Evolutionary conservation across 2,329 filamentous ascomycete genomes (phyloP), one percentile per base, ranked within the genome.

Genomic region (Myriosclerotinia scirpicola): DNA sequence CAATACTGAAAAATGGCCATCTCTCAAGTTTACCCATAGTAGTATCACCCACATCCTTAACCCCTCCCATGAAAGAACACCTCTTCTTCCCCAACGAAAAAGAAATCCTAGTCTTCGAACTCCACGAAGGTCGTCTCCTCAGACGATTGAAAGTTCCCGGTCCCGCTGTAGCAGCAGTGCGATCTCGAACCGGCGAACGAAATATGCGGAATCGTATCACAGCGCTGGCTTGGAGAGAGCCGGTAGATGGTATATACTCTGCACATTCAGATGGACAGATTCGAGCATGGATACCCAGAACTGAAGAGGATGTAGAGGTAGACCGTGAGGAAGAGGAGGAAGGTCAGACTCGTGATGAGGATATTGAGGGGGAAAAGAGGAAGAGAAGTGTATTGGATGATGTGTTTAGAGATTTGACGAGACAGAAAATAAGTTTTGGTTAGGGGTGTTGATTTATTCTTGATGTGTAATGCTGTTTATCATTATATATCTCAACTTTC

Each of bases 211-310:
- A 87, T 67, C 83, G 90, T 40, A 89, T 95, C 56, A 93, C 91
- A 17, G 85, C 85, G 64, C 81, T 97, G 34, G 88, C 85, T 0
- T 97, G 93, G 92, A 80, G 85, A 64, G 83, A 84, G 1, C 79
- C 81, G 3, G 84, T 85, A 1, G 90, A 91, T 42, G 82, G 84
- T 30, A 83, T 97, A 67, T 96, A 92, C 78, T 95, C 92, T 64
- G 90, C 88, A 2, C 92, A 97, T 73, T 83, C 89, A 3, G 92
- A 97, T 75, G 94, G 94, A 0, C 89, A 89, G 63, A 94, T 98
- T 67, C 84, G 90, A 54, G 85, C 86, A 5, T 97, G 94, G 93
- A 83, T 84, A 71, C 90, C 91, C 2, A 80, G 81, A 46, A 78
- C 86, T 7, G 78, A 81, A 0, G 85, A 84, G 5, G 80, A 79